Evolutionary conservation across 2,329 filamentous ascomycete genomes (phyloP).

Genomic region (Neonectria coccinea): DNA sequence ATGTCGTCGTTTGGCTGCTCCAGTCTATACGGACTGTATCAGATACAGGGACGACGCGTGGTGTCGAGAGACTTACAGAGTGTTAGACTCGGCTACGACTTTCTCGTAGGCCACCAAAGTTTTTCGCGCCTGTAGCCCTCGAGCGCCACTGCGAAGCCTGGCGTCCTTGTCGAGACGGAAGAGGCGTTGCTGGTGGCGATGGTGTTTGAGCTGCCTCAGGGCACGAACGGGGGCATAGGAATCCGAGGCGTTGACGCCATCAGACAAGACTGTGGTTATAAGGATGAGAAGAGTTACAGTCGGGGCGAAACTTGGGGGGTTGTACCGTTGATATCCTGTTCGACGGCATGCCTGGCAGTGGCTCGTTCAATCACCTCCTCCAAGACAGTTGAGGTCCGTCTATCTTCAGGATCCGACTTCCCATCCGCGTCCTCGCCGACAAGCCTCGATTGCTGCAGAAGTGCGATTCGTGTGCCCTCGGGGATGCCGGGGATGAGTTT

Average conservation of each 20-base stretch:
- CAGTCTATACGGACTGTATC: conserved; percentile 46
- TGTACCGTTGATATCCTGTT: conserved; percentile 71
- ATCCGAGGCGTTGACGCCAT: conserved; percentile 69
- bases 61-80: conserved; percentile 54
- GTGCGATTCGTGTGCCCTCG: conserved; percentile 71
- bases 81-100: conserved; percentile 68
- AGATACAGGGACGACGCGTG: neutral
- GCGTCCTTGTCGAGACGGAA: conserved; percentile 81
- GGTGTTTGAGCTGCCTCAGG: conserved; percentile 71
- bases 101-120: conserved; percentile 77
- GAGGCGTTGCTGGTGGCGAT: conserved; percentile 70
- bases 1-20: conserved; percentile 69
- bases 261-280: conserved; percentile 61
- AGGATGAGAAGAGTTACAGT: neutral
- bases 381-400: conserved; percentile 61
- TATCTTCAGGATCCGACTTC: conserved; percentile 19
- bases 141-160: conserved; percentile 76
- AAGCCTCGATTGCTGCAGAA: conserved; percentile 74
- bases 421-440: conserved; percentile 49
- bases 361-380: conserved; percentile 75
- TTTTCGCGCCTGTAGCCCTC: conserved; percentile 82
- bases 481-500: conserved; percentile 83
- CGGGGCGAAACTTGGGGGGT: no score
- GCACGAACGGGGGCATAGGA: conserved; percentile 69
- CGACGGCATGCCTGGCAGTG: conserved; percentile 66